Percentiles rank a stretch among this genome's conserved stretches.
These are phyloP conservation scores for Stentor coeruleus DNA, from an alignment of 73 alveolate species.

Conservation along the genomic window DNA sequence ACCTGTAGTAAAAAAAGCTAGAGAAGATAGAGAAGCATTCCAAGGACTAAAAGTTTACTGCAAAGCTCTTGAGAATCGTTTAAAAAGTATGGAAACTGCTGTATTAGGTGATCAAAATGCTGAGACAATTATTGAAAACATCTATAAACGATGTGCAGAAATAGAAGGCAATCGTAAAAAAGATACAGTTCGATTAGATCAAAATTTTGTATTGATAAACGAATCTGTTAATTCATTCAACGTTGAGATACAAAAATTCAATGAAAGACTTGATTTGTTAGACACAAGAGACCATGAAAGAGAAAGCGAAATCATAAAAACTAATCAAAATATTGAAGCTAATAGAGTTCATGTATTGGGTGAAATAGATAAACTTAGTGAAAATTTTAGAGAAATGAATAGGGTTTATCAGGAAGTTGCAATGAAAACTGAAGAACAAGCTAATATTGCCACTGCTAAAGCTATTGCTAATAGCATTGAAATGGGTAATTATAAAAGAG, in stretches of 20 bases:
- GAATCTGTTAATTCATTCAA: not conserved
- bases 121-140: not conserved
- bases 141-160: not conserved
- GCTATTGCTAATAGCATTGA: not conserved
- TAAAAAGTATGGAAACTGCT: not conserved
- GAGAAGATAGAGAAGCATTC: not conserved
- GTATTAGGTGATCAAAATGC: not conserved
- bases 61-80: not conserved
- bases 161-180: conserved; percentile 13
- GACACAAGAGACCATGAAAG: not conserved
- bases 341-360: not conserved
- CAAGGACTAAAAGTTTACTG: not conserved
- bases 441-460: not conserved
- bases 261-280: not conserved
- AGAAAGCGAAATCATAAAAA: not conserved
- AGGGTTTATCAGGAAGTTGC: not conserved
- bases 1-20: not conserved
- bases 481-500: not conserved
- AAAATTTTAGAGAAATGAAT: not conserved
- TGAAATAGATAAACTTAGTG: not conserved
- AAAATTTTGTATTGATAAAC: not conserved
- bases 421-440: not conserved
- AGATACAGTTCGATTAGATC: not conserved
- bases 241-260: not conserved
- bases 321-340: not conserved